These are phyloP conservation scores for Debaryomycetaceae sp. DNA, from an alignment of 1,139 yeast genomes.

Conservation along the genomic window DNA sequence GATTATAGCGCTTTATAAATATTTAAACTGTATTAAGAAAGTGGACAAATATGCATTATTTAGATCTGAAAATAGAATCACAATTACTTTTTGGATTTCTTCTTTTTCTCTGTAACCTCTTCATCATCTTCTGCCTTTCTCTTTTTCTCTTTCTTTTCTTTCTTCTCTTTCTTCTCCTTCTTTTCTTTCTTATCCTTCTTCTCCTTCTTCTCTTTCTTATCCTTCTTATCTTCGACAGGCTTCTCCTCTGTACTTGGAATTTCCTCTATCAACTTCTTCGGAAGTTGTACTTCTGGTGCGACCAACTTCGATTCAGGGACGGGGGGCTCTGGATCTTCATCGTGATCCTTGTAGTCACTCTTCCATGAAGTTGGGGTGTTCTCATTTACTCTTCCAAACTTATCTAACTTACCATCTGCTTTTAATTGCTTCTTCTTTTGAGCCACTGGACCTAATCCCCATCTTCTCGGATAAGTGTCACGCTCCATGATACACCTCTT, in stretches of 20 bases:
- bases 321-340: slow-evolving; percentile 56
- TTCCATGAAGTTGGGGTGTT: slow-evolving; percentile 94
- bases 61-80: neutral
- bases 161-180: slow-evolving; percentile 59
- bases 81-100: slow-evolving; percentile 32
- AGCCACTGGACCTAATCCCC: slow-evolving; percentile 99
- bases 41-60: neutral
- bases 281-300: slow-evolving; percentile 51
- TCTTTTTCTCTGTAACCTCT: slow-evolving; percentile 46
- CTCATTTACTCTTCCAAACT: slow-evolving; percentile 90
- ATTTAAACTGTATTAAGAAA: slow-evolving; percentile 1
- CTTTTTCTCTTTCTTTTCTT: slow-evolving; percentile 39
- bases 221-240: slow-evolving; percentile 24
- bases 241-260: slow-evolving; percentile 9
- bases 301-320: slow-evolving; percentile 46
- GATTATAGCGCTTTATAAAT: slow-evolving; percentile 1
- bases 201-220: slow-evolving; percentile 51
- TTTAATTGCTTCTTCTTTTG: slow-evolving; percentile 97
- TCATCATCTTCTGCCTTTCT: slow-evolving; percentile 62
- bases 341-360: slow-evolving; percentile 77
- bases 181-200: slow-evolving; percentile 67
- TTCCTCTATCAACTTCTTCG: slow-evolving; percentile 42
- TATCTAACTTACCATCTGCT: slow-evolving; percentile 96
- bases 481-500: slow-evolving; percentile 99
- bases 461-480: slow-evolving; percentile 98